A percentile compares a stretch with the other conserved stretches of the same genome.
phyloP scores from a whole-genome alignment of 2,329 filamentous ascomycete genomes.

The Claviceps sp. region DNA sequence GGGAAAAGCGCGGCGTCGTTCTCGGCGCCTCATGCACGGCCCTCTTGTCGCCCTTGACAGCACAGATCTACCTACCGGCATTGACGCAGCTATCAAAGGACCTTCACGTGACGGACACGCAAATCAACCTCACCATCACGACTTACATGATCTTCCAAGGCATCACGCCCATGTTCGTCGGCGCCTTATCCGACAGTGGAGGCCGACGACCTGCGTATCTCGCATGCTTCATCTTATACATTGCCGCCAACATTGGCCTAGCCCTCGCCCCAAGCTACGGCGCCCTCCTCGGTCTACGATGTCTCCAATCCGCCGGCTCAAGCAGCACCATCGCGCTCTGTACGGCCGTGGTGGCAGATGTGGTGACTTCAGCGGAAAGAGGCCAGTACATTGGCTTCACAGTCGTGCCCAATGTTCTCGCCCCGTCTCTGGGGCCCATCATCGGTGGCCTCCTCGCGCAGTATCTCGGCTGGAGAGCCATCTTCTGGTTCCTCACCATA shows the following conservation, averaged over 20 bases:
- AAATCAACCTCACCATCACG: slow-evolving; percentile 38
- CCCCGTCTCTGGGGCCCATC: slow-evolving; percentile 37
- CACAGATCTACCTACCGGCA: slow-evolving; percentile 42
- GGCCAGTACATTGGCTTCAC: slow-evolving; percentile 45
- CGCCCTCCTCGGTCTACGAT: slow-evolving; percentile 38
- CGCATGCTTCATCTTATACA: slow-evolving; percentile 37
- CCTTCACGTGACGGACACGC: slow-evolving; percentile 25
- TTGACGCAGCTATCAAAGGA: slow-evolving; percentile 33
- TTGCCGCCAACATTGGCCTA: slow-evolving; percentile 39
- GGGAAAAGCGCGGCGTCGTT: slow-evolving; percentile 28
- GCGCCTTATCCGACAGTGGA: slow-evolving; percentile 38
- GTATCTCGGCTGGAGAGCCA: slow-evolving; percentile 43
- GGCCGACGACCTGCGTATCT: slow-evolving; percentile 42
- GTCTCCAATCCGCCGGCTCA: slow-evolving; percentile 43
- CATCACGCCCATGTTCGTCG: slow-evolving; percentile 42
- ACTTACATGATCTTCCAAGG: slow-evolving; percentile 49
- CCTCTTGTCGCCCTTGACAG: slow-evolving; percentile 32
- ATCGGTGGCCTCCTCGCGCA: slow-evolving; percentile 44
- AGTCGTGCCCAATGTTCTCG: slow-evolving; percentile 33
- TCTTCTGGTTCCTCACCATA: slow-evolving; percentile 51
- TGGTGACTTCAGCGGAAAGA: slow-evolving; percentile 47
- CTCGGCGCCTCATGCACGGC: slow-evolving; percentile 24
- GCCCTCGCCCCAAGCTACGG: slow-evolving; percentile 34
- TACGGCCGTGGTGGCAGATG: slow-evolving; percentile 47
- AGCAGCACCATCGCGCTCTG: slow-evolving; percentile 45